Percentiles rank a stretch among this genome's conserved stretches.
Conservation (phyloP, 441 rosid species). For the Erodium texanum region DNA sequence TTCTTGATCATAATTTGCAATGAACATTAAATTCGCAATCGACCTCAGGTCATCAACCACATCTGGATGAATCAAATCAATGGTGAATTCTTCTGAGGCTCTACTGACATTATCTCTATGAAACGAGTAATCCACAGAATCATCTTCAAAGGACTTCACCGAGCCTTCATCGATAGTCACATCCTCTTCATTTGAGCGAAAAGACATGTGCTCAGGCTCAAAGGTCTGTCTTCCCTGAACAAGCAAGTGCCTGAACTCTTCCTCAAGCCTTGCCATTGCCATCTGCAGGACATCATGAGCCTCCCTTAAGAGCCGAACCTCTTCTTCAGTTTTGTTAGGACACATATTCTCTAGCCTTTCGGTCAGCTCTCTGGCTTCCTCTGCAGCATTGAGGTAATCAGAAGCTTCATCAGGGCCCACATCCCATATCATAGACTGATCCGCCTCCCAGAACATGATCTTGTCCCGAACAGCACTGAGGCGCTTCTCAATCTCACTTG, state of each 20-base stretch:
- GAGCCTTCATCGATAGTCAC: slow-evolving; percentile 39
- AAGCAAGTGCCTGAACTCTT: slow-evolving; percentile 70
- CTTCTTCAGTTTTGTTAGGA: slow-evolving; percentile 21
- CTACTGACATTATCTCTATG: slow-evolving; percentile 50
- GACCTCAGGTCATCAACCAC: slow-evolving; percentile 54
- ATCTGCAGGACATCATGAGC: slow-evolving; percentile 73
- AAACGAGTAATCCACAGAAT: slow-evolving; percentile 49
- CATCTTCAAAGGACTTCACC: slow-evolving; percentile 42
- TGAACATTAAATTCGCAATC: slow-evolving; percentile 59
- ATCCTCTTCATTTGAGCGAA: slow-evolving; percentile 52
- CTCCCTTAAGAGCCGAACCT: slow-evolving; percentile 36
- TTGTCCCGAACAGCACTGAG: slow-evolving; percentile 47
- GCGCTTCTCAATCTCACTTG: slow-evolving; percentile 34
- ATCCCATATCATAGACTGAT: slow-evolving; percentile 77
- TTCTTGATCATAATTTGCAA: slow-evolving; percentile 55
- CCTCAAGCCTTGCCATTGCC: slow-evolving; percentile 84
- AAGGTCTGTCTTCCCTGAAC: slow-evolving; percentile 52
- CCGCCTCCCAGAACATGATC: slow-evolving; percentile 59
- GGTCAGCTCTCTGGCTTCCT: slow-evolving; percentile 45
- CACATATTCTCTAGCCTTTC: slow-evolving; percentile 38
- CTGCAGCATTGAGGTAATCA: slow-evolving; percentile 45
- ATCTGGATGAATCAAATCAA: slow-evolving; percentile 63
- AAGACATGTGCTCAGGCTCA: slow-evolving; percentile 58
- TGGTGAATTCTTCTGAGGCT: slow-evolving; percentile 34
- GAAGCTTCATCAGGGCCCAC: slow-evolving; percentile 42